Evolutionary conservation across 306 rosid genomes (phyloP).

Genomic region (Alnus glutinosa): DNA sequence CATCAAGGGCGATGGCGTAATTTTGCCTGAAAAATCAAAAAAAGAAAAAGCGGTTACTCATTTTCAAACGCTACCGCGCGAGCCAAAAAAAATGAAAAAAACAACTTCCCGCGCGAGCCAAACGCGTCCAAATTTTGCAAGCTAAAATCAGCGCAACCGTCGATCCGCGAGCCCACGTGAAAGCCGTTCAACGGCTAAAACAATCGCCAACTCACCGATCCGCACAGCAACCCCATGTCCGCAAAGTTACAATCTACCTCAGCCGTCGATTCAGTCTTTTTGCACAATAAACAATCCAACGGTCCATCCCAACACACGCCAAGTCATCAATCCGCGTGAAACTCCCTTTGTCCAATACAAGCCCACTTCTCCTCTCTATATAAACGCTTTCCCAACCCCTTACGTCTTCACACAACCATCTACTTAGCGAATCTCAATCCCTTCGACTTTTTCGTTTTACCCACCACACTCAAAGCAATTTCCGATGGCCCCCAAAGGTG

Average conservation of each 20-base stretch:
- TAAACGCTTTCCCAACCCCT: not conserved
- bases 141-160: slow-evolving; percentile 21
- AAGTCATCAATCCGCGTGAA: slow-evolving; percentile 38
- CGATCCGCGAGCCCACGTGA: not conserved
- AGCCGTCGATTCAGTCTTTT: not conserved
- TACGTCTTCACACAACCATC: not conserved
- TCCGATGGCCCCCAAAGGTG: slow-evolving; percentile 64
- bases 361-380: not conserved
- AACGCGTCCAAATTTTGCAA: not conserved
- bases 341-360: slow-evolving; percentile 14
- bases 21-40: not conserved
- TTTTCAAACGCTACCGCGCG: slow-evolving; percentile 15
- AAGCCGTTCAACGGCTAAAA: not conserved
- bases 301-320: not conserved
- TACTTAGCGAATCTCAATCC: not conserved
- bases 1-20: not conserved
- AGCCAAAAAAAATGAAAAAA: not conserved
- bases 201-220: slow-evolving; percentile 26
- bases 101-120: not conserved
- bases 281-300: not conserved
- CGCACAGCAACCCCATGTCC: not conserved
- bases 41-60: not conserved
- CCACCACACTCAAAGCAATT: not conserved
- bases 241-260: not conserved
- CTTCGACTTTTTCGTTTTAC: not conserved